Base-by-base conservation (phyloP, 345 rosid genomes). In the Iberis pinnata region DNA sequence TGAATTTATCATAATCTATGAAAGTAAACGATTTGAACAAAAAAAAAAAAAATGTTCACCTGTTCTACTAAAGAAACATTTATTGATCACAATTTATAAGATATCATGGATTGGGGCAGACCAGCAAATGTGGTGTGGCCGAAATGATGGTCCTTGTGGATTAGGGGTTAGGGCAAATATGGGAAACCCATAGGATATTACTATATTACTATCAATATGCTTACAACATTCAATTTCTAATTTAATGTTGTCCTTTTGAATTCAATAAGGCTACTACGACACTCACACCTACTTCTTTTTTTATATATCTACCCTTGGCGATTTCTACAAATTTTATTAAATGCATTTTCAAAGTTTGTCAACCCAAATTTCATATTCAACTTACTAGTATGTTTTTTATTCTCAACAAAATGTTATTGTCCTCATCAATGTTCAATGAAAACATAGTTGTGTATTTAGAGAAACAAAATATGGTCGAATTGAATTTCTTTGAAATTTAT, bases 71-170 rank as follows among this genome's bases (percentile, higher is more conserved):
- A 44, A 40, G 15, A n/a, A 44, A 57, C 35, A 44, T 43, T 33
- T 32, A 57, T 16, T 8, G 9, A 36, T 36, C 8, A 36, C 16
- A 47, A n/a, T n/a, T n/a, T n/a, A n/a, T n/a, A n/a, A n/a, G n/a
- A n/a, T n/a, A n/a, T n/a, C n/a, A n/a, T n/a, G n/a, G n/a, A n/a
- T n/a, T n/a, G 29, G 65, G 49, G 37, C 54, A 66, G 70, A 58
- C 60, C 60, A 58, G 65, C 44, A 22, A 66, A 43, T 66, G 70
- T 58, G 59, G 70, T 58, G 70, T 53, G 61, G 65, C 31, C 44
- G 66, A 53, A 32, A 53, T 45, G 43, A 67, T 53, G 65, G 71
- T 59, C 61, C 56, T 67, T 27, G 11, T 36, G 18, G 60, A 4
- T 38, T 37, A 27, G 44, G 42, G 18, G 43, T 51, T 59, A 37